These are phyloP conservation scores for Sarocladiaceae sp. DNA, from an alignment of 2,329 filamentous ascomycete species.

Conservation along the genomic window DNA sequence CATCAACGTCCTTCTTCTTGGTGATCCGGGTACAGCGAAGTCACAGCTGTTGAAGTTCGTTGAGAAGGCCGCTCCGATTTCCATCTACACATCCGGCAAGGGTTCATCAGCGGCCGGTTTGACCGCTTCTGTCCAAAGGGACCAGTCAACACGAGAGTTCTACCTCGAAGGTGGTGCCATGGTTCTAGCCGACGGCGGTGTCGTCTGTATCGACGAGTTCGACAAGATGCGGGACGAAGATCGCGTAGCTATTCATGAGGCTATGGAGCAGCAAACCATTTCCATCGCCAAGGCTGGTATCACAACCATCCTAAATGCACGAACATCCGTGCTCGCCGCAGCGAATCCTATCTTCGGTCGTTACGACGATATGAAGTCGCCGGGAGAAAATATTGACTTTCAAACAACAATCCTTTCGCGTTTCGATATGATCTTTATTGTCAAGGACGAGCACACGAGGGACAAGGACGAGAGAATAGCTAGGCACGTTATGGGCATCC, in stretches of 20 bases:
- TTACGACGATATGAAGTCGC: constrained; percentile 96
- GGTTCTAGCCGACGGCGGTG: constrained; percentile 93
- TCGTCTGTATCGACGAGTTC: constrained; percentile 98
- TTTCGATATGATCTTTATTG: constrained; percentile 99
- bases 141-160: constrained; percentile 87
- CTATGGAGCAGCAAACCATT: constrained; percentile 99
- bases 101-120: constrained; percentile 96
- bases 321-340: constrained; percentile 90
- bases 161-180: constrained; percentile 97
- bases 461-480: constrained; percentile 89
- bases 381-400: constrained; percentile 98
- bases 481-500: constrained; percentile 93
- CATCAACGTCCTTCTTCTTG: constrained; percentile 93
- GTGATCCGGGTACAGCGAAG: constrained; percentile 96
- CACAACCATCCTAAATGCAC: constrained; percentile 92
- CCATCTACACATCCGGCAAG: constrained; percentile 98
- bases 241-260: constrained; percentile 95
- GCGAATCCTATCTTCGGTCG: constrained; percentile 97
- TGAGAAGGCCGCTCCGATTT: constrained; percentile 90
- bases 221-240: constrained; percentile 99
- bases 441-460: constrained; percentile 88
- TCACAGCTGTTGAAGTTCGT: constrained; percentile 97
- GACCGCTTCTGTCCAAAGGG: constrained; percentile 92
- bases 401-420: constrained; percentile 96
- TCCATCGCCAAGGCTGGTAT: constrained; percentile 98